Percentiles rank a stretch among this genome's conserved stretches.
phyloP scores from a whole-genome alignment of 441 rosid species.

The Syzygium syzygioides region DNA sequence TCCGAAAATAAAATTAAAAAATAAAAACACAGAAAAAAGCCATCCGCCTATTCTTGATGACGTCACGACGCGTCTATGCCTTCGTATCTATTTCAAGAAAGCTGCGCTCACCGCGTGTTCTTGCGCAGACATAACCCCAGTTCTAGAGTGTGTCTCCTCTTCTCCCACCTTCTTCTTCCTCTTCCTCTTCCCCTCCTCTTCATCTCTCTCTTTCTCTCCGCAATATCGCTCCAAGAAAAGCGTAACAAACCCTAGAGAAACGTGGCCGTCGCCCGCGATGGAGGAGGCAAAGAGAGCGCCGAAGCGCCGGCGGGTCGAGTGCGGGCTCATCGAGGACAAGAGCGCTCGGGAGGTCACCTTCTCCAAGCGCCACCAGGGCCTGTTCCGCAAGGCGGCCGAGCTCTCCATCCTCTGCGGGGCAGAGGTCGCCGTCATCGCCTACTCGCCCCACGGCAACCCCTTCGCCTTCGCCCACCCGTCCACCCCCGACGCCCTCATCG shows the following conservation, averaged over 20 bases:
- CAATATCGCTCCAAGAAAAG: not conserved
- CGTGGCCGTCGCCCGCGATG: not conserved
- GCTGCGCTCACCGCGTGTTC: not conserved
- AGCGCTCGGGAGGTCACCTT: not conserved
- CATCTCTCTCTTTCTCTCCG: not conserved
- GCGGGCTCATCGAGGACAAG: not conserved
- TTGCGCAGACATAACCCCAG: not conserved
- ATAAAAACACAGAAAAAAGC: accelerated
- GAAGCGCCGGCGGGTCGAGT: not conserved
- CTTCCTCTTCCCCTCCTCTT: too few species aligned
- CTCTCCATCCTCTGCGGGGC: not conserved
- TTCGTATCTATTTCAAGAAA: too few species aligned
- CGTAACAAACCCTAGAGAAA: accelerated
- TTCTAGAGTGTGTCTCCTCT: not conserved
- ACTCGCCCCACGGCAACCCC: not conserved
- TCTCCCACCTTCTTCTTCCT: not conserved
- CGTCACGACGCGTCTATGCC: too few species aligned
- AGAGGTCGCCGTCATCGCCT: not conserved
- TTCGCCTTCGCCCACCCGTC: constrained; percentile 3
- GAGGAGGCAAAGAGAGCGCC: not conserved
- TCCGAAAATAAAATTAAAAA: too few species aligned
- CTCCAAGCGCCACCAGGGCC: not conserved
- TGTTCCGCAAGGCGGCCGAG: not conserved
- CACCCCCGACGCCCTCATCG: not conserved
- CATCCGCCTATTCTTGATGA: too few species aligned